phyloP scores from a whole-genome alignment of 1,284 basidiomycete species.

The Golubevia pallescens region DNA sequence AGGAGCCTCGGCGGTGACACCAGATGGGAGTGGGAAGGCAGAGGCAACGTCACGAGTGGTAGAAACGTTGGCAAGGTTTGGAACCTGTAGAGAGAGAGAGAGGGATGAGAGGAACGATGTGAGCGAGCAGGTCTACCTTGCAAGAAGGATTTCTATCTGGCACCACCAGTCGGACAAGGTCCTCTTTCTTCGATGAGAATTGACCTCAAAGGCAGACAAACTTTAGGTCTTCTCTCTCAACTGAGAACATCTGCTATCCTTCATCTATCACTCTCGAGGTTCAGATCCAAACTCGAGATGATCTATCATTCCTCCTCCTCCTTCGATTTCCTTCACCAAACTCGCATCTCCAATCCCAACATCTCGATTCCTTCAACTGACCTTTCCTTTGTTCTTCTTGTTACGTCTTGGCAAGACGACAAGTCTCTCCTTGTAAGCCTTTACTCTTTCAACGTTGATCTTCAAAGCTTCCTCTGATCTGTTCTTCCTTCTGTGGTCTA shows the following conservation, averaged over 20 bases:
- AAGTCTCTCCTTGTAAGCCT: slow-evolving; percentile 60
- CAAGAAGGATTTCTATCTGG: too few species aligned
- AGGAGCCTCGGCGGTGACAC: slow-evolving; percentile 48
- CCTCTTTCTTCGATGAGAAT: too few species aligned
- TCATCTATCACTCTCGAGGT: too few species aligned
- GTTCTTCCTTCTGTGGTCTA: slow-evolving; percentile 63
- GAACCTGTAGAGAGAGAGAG: background rate
- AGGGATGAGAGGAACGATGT: background rate
- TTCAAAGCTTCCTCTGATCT: slow-evolving; percentile 62
- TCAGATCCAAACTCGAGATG: too few species aligned
- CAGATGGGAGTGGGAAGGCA: slow-evolving; percentile 56
- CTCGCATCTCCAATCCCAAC: background rate
- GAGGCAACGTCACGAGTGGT: slow-evolving; percentile 42
- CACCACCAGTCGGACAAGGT: too few species aligned
- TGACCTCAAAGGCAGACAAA: too few species aligned
- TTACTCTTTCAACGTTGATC: slow-evolving; percentile 62
- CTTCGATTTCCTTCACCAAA: too few species aligned
- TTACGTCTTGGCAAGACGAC: slow-evolving; percentile 55
- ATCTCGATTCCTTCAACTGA: slow-evolving; percentile 2
- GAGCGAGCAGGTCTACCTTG: too few species aligned
- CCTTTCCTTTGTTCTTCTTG: slow-evolving; percentile 64
- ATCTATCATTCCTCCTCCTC: too few species aligned
- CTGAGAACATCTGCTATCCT: too few species aligned
- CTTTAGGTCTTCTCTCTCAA: too few species aligned
- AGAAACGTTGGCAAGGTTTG: slow-evolving; percentile 48